Evolutionary conservation across 108 stramenopile species (phyloP).

Genomic region (Schizochytrium sp.): DNA sequence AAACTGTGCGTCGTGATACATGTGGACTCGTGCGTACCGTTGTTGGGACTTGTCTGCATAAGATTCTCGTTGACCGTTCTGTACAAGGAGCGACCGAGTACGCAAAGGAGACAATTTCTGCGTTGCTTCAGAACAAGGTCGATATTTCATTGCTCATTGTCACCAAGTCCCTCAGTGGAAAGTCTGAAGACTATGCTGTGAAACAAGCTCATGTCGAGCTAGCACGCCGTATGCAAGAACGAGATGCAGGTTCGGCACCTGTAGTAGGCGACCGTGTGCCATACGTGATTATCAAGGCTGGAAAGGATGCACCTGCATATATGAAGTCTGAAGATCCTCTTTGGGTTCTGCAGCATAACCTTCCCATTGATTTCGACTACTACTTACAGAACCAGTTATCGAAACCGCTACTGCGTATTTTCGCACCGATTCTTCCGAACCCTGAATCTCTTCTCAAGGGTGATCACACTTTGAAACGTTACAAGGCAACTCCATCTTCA

Average conservation of each 20-base stretch:
- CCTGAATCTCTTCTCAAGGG: conserved; percentile 89
- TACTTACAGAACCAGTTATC: conserved; percentile 96
- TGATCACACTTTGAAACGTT: conserved; percentile 91
- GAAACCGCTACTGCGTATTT: conserved; percentile 94
- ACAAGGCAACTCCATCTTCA: conserved; percentile 54
- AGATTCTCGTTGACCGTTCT: conserved; percentile 93
- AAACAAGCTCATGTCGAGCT: conserved; percentile 98
- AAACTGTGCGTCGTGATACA: conserved; percentile 98
- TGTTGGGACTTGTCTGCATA: conserved; percentile 94
- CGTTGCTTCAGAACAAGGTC: conserved; percentile 98
- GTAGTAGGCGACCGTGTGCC: conserved; percentile 99
- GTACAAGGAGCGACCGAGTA: conserved; percentile 90
- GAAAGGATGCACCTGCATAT: conserved; percentile 91
- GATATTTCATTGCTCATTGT: conserved; percentile 97
- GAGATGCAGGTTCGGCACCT: conserved; percentile 96
- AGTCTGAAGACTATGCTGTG: conserved; percentile 94
- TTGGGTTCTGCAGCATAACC: conserved; percentile 94
- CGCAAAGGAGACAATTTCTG: conserved; percentile 90
- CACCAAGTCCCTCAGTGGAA: conserved; percentile 93
- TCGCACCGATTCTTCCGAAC: conserved; percentile 96
- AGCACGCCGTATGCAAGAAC: conserved; percentile 95
- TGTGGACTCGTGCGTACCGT: conserved; percentile 96
- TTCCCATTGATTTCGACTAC: conserved; percentile 95
- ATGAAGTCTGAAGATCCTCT: conserved; percentile 98
- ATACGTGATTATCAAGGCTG: conserved; percentile 97